These are phyloP conservation scores for Gnetum montanum DNA, from an alignment of 75 land plant genomes.

Conservation along the genomic window DNA sequence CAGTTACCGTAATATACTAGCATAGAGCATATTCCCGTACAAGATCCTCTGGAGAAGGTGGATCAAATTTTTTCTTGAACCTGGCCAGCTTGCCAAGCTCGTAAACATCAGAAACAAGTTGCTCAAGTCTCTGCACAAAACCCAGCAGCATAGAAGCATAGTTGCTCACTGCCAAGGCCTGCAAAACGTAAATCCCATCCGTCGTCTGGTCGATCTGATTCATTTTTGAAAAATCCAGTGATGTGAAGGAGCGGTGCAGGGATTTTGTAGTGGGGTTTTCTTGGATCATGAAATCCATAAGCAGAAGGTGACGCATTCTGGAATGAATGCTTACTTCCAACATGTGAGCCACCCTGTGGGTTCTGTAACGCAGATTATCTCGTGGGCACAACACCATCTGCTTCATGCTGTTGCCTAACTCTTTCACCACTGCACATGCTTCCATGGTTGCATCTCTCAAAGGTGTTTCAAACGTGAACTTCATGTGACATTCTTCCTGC, in stretches of 20 bases:
- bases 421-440: conserved; percentile 42
- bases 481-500: conserved; percentile 38
- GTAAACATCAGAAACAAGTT: conserved; percentile 55
- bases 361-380: conserved; percentile 33
- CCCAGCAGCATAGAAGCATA: conserved; percentile 59
- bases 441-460: conserved; percentile 34
- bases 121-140: conserved; percentile 52
- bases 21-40: too few species aligned
- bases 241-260: not conserved
- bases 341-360: conserved; percentile 26
- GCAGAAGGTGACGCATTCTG: conserved; percentile 13
- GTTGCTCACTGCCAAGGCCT: conserved; percentile 43
- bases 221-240: conserved; percentile 6
- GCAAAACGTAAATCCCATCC: conserved; percentile 28
- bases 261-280: not conserved
- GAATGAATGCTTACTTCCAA: conserved; percentile 40
- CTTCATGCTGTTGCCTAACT: conserved; percentile 33
- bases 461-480: conserved; percentile 36
- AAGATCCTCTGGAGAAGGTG: too few species aligned
- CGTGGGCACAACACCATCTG: conserved; percentile 30
- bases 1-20: too few species aligned
- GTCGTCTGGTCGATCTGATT: conserved; percentile 1
- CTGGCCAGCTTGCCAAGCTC: conserved; percentile 42
- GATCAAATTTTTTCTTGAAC: conserved; percentile 24
- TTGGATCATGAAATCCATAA: not conserved